Evolutionary conservation across 805 yeast species (phyloP), one percentile per base, ranked within the genome.

Genomic region (Pachysolen tannophilus): DNA sequence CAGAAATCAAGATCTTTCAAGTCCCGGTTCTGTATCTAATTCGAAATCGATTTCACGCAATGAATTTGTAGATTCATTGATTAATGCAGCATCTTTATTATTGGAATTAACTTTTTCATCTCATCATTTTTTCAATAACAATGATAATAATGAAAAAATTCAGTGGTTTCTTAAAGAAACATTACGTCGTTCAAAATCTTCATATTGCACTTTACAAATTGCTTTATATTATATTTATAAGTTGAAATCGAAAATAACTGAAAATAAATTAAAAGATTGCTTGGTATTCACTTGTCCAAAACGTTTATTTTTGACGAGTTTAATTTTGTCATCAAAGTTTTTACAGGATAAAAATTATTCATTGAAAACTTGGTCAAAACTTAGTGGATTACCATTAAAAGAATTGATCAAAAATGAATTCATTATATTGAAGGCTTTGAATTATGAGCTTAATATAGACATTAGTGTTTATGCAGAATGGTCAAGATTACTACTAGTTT

Each of bases 291-390:
- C 43, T 33, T 78, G 82, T 47, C 79, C 86, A 6, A 76, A 82
- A 46, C 72, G 82, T 42, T 67, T 76, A 28, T 78, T 85, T 43
- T 63, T 85, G 41, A 70, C 78, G 2, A 70, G 83, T 48, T 53
- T 85, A 35, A 81, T 84, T 35, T 60, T 85, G 26, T 78, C 92
- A 4, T 71, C 79, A 34, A 85, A 85, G 52, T 82, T 76, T 53
- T 63, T 69, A 40, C 85, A 78, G 50, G 95, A 85, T 56, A 71
- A 74, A 33, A 80, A 78, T 50, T 82, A 72, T 55, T 65, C 82
- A 20, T 66, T 81, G 45, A 67, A 65, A 42, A 72, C 82, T 5
- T 85, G 95, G 95, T 63, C 80, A 34, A 72, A 74, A 50, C 77
- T 85, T 33, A 71, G 85, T 23, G 92, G 94, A 1, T 64, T 82